A percentile compares a stretch with the other conserved stretches of the same genome.
Conservation (phyloP, 305 asterid species). For the Salvia sclarea region DNA sequence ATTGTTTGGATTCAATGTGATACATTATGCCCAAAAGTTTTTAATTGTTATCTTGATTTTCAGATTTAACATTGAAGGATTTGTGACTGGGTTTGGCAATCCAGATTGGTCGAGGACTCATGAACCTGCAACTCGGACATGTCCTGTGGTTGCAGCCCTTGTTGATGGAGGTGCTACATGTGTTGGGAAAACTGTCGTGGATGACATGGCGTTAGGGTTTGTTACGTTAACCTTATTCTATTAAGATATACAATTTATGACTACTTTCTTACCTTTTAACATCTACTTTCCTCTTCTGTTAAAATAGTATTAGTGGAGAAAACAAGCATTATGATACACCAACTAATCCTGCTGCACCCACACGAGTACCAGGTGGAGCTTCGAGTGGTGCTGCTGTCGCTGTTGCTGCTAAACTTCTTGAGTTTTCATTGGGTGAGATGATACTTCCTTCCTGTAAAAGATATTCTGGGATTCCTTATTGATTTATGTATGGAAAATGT, state of each 20-base stretch:
- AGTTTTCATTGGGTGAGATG: constrained; percentile 87
- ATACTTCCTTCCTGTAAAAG: not conserved
- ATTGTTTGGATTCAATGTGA: not conserved
- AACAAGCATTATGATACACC: constrained; percentile 86
- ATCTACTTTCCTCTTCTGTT: constrained; percentile 8
- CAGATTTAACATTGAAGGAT: constrained; percentile 86
- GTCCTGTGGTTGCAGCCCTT: constrained; percentile 72
- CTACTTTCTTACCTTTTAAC: not conserved
- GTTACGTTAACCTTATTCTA: constrained; percentile 33
- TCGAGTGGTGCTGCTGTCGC: constrained; percentile 98
- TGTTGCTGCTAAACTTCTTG: constrained; percentile 86
- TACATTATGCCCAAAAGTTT: not conserved
- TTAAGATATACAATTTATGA: constrained; percentile 12
- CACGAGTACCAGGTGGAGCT: constrained; percentile 89
- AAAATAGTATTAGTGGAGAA: constrained; percentile 77
- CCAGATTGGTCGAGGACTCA: constrained; percentile 94
- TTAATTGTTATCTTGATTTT: constrained; percentile 33
- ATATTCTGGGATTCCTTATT: not conserved
- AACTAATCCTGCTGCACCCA: constrained; percentile 81
- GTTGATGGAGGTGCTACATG: constrained; percentile 97
- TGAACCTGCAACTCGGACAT: constrained; percentile 71
- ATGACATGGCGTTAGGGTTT: constrained; percentile 90
- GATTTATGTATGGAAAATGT: not conserved
- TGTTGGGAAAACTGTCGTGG: constrained; percentile 86
- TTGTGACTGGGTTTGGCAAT: constrained; percentile 89